phyloP scores from a whole-genome alignment of 805 yeast genomes.

The Suhomyces pyralidae region DNA sequence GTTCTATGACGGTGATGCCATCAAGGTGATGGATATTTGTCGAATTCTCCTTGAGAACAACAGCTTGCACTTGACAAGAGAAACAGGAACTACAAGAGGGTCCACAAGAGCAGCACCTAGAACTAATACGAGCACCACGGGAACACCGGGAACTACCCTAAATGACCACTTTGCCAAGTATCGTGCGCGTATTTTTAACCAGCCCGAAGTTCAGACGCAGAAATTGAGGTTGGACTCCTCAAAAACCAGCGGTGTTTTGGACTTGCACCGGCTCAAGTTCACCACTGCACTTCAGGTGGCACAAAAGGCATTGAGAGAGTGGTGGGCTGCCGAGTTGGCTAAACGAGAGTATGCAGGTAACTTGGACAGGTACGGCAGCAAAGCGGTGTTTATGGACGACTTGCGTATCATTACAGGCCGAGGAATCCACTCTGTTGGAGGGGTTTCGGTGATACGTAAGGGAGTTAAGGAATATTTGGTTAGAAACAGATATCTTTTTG shows the following conservation, averaged over 20 bases:
- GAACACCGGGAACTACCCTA: not conserved
- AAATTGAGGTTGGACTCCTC: not conserved
- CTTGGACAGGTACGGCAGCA: constrained; percentile 27
- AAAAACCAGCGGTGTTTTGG: constrained; percentile 27
- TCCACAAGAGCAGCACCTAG: not conserved
- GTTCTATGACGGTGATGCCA: constrained; percentile 45
- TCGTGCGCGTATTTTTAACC: not conserved
- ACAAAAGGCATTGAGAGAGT: constrained; percentile 35
- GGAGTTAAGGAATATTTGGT: constrained; percentile 42
- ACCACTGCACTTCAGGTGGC: constrained; percentile 44
- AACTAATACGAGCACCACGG: not conserved
- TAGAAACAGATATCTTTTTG: constrained; percentile 37
- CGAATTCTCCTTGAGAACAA: constrained; percentile 28
- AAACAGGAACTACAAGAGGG: not conserved
- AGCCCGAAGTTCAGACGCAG: constrained; percentile 9
- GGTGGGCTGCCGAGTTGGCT: constrained; percentile 63
- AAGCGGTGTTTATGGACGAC: constrained; percentile 41
- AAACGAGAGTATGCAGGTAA: constrained; percentile 41
- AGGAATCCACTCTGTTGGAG: constrained; percentile 65
- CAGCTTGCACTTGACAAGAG: constrained; percentile 22
- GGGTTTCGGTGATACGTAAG: constrained; percentile 47
- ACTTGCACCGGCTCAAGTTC: constrained; percentile 56
- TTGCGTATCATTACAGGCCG: constrained; percentile 61
- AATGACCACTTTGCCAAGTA: not conserved
- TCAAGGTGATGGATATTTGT: constrained; percentile 35